phyloP scores from a whole-genome alignment of 2,329 filamentous ascomycete genomes.

The Chalara sp. region DNA sequence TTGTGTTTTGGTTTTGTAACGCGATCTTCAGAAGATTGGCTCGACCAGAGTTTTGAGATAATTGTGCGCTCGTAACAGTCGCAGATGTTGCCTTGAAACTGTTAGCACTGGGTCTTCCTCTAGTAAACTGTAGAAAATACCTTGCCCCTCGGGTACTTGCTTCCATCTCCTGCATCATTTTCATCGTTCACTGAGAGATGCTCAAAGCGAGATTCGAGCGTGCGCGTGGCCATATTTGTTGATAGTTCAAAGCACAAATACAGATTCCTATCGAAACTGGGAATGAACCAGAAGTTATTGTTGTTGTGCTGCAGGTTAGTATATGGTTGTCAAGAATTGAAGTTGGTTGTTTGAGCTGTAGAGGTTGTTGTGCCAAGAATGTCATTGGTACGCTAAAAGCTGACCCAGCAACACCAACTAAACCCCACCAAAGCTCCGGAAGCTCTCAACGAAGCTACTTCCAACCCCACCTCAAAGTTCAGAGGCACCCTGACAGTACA shows the following conservation, averaged over 20 bases:
- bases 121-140: constrained; percentile 38
- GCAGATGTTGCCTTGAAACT: constrained; percentile 20
- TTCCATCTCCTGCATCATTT: constrained; percentile 57
- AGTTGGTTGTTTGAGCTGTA: too few species aligned
- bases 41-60: constrained; percentile 51
- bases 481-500: too few species aligned
- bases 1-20: constrained; percentile 70
- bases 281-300: too few species aligned
- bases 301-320: constrained; percentile 14
- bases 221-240: constrained; percentile 60
- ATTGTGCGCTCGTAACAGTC: constrained; percentile 24
- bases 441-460: too few species aligned
- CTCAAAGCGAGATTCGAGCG: constrained; percentile 83
- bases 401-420: too few species aligned
- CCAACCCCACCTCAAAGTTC: too few species aligned
- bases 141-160: constrained; percentile 68
- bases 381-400: too few species aligned
- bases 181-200: constrained; percentile 85
- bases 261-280: too few species aligned
- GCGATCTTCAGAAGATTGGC: constrained; percentile 82
- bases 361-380: too few species aligned
- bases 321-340: neutral
- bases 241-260: neutral
- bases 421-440: too few species aligned
- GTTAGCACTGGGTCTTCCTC: constrained; percentile 27